Evolutionary conservation across 345 rosid genomes (phyloP), one percentile per base, ranked within the genome.

Genomic region (Eucalyptus viminalis): DNA sequence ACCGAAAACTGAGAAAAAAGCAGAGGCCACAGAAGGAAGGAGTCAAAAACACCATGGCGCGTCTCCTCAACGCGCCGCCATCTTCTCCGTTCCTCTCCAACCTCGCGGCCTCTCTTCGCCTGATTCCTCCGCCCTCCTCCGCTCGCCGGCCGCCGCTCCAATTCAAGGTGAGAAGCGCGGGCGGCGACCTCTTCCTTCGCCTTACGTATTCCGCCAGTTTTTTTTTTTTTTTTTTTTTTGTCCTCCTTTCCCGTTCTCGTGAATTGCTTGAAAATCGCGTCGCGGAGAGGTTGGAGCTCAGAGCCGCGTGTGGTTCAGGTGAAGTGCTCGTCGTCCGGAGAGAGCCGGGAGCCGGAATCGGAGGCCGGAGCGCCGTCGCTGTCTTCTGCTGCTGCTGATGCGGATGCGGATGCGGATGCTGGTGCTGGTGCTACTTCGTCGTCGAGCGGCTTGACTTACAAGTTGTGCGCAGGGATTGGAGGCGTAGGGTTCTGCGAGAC

Each of bases 401-500:
- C 31, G 14, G 67, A 60, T 60, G 67, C 67, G 8, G 67, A 60
- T 60, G 83, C 85, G 2, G 83, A 11, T 34, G 81, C 14, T 1
- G 81, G 19, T 76, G 83, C 83, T 6, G 85, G 85, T 40, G 85
- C 85, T 22, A 13, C 85, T 76, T 76, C 85, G 7, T 88, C 95
- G 69, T 88, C 89, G 44, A 86, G 90, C 88, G 88, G 86, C 92
- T 93, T 94, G 87, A 85, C 94, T 19, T 94, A 94, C 92, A 90
- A 62, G 27, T 95, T 97, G 96, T 92, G 92, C 88, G 94, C 98
- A 13, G 95, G 88, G 43, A 89, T 98, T 87, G 98, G 98, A 4
- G 95, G 94, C 31, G 29, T 95, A 27, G 99, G 99, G 65, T 91
- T 97, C 89, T 56, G 93, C 50, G 99, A 97, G 90, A 95, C 99